phyloP scores from a whole-genome alignment of 148 eudicot genomes.

The Vaccinium corymbosum region DNA sequence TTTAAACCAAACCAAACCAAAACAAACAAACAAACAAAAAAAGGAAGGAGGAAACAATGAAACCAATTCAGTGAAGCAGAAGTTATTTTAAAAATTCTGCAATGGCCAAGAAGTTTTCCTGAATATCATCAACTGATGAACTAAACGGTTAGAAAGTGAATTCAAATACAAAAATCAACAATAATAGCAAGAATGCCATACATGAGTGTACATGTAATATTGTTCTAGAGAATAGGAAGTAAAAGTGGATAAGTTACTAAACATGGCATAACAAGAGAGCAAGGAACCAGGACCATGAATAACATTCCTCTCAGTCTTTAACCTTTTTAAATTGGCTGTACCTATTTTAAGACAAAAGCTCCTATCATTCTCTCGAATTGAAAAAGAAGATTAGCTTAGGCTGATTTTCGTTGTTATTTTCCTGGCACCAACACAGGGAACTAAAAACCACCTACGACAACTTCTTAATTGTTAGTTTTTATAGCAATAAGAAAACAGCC shows the following conservation, averaged over 20 bases:
- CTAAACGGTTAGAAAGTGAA: not conserved
- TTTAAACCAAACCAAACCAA: not conserved
- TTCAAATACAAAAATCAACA: not conserved
- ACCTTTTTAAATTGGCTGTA: not conserved
- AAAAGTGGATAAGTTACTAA: not conserved
- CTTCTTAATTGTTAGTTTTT: not conserved
- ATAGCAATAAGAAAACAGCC: not conserved
- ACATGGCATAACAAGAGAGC: not conserved
- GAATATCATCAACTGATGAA: not conserved
- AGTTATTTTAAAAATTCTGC: not conserved
- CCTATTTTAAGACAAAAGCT: not conserved
- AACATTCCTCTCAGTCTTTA: not conserved
- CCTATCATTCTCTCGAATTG: not conserved
- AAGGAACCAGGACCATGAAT: not conserved
- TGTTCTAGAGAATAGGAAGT: not conserved
- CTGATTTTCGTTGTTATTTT: not conserved
- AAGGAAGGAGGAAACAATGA: not conserved
- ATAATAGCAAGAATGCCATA: not conserved
- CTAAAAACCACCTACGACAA: not conserved
- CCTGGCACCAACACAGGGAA: not conserved
- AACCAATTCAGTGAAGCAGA: not conserved
- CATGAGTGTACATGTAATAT: not conserved
- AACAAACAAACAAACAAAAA: not conserved
- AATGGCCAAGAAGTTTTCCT: not conserved
- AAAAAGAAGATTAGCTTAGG: not conserved